Evolutionary conservation across 164 flowering plant species (phyloP), one percentile per base, ranked within the genome.

Genomic region (Amborella trichopoda): DNA sequence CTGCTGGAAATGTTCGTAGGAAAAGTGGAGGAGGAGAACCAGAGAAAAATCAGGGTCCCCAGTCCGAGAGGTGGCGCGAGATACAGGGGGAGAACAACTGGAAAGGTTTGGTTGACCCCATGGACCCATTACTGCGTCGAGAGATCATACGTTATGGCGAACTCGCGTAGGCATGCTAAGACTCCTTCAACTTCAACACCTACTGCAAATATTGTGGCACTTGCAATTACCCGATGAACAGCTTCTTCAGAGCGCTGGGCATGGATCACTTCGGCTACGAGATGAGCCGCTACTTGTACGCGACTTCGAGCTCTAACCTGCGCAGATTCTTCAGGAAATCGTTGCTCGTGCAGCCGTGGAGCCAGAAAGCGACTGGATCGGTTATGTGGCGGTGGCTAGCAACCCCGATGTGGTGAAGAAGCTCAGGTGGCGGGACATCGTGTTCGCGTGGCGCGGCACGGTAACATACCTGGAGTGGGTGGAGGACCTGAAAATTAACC

Each of bases 311-410:
- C 59, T 75, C 83, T 44, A 72, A 83, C 46, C 76, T 86, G 6
- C 93, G 89, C 6, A 80, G 78, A 30, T 82, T 78, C 65, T 83
- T 86, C 59, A 72, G 75, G 48, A 69, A 72, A 33, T 70, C 91
- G 1, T 59, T 52, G 48, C 30, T 64, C 22, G 54, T 66, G 36
- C 63, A 60, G 4, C 66, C 75, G 0, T 83, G 96, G 94, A 76
- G 78, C 71, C 53, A 50, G 34, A 80, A 87, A 65, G 90, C 1
- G 83, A 83, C 53, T 87, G 94, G 94, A 81, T 83, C 75, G 96
- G 94, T 23, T 87, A 81, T 55, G 70, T 87, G 0, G 87, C 96
- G 0, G 55, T 71, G 49, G 48, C 43, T 12, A n/a, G 19, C 6
- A 21, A 37, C 19, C 5, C 26, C 77, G 1, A 44, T 14, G 41